Evolutionary conservation across 2,329 filamentous ascomycete species (phyloP), one percentile per base, ranked within the genome.

Genomic region (Fulvia fulva): DNA sequence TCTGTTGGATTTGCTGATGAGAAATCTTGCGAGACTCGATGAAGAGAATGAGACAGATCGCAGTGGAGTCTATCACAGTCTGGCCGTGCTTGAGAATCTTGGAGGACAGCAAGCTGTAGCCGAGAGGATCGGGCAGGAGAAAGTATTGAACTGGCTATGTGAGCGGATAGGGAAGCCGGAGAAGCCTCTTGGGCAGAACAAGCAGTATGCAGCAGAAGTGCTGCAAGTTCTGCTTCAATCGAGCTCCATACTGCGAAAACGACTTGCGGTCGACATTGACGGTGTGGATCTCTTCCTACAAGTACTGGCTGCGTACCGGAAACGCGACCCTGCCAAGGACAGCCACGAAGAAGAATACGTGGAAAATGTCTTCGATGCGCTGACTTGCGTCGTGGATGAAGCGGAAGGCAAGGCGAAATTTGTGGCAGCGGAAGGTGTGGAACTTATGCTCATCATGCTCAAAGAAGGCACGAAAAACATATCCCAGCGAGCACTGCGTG

Each of bases 291-390:
- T 82, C 2, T 79, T 96, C 65, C 85, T 99, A 14, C 91, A 95
- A 74, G 81, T 96, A 0, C 83, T 95, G 0, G 90, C 92, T 1
- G 79, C 87, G 1, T 99, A 97, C 75, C 86, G 94, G 57, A 89
- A 88, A 76, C 83, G 87, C 51, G 92, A 99, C 70, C 94, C 94
- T 0, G 83, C 86, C 51, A 93, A 89, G 69, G 90, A 91, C 58
- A 86, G 87, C 30, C 87, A 94, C 52, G 94, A 97, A 73, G 92
- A 96, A 71, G 94, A 99, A 76, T 97, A 90, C 71, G 89, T 95
- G 71, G 91, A 96, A 74, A 96, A 99, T 65, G 71, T 97, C 0
- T 99, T 99, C 72, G 92, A 96, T 69, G 85, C 87, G 1, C 72
- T 97, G 19, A 89, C 90, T 0, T 95, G 89, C 65, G 76, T 96